Evolutionary conservation across 495 filamentous ascomycete species (phyloP).

Genomic region (Neurospora sp.): DNA sequence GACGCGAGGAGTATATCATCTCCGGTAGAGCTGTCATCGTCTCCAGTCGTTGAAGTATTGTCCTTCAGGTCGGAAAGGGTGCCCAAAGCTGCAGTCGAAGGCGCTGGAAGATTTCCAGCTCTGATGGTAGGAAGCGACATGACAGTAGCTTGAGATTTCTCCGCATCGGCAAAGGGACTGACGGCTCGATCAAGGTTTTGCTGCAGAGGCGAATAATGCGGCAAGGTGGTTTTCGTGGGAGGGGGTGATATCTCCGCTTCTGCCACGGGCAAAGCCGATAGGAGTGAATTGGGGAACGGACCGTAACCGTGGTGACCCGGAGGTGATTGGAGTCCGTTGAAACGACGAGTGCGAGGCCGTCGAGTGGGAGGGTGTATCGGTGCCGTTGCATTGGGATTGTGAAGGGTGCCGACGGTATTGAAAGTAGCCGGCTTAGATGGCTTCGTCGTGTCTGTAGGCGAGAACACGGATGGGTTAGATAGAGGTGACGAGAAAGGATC

Average conservation of each 20-base stretch:
- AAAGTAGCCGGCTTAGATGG: conserved; percentile 20
- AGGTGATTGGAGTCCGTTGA: conserved; percentile 12
- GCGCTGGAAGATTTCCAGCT: conserved; percentile 16
- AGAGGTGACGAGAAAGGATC: conserved; percentile 1
- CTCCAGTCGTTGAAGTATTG: conserved; percentile 4
- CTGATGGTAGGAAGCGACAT: conserved; percentile 16
- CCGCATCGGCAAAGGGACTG: conserved; percentile 17
- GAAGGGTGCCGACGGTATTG: conserved; percentile 39
- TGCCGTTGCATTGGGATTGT: conserved; percentile 25
- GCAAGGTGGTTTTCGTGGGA: conserved; percentile 8
- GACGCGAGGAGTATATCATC: conserved; percentile 2
- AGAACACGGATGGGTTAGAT: background rate
- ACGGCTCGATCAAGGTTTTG: conserved; percentile 38
- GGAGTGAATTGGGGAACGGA: conserved; percentile 7
- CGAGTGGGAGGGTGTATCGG: conserved; percentile 36
- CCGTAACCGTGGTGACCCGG: conserved; percentile 5
- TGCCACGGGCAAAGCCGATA: conserved; percentile 15
- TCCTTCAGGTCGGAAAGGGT: background rate
- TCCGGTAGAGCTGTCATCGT: conserved; percentile 9
- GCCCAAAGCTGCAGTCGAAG: background rate
- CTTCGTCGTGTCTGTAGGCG: conserved; percentile 1
- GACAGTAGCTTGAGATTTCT: background rate
- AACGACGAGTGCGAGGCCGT: conserved; percentile 28
- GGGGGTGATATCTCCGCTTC: conserved; percentile 10
- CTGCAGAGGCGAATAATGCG: conserved; percentile 35